Conservation (phyloP, 2,329 filamentous ascomycete genomes). For the Cladosporium sp. region DNA sequence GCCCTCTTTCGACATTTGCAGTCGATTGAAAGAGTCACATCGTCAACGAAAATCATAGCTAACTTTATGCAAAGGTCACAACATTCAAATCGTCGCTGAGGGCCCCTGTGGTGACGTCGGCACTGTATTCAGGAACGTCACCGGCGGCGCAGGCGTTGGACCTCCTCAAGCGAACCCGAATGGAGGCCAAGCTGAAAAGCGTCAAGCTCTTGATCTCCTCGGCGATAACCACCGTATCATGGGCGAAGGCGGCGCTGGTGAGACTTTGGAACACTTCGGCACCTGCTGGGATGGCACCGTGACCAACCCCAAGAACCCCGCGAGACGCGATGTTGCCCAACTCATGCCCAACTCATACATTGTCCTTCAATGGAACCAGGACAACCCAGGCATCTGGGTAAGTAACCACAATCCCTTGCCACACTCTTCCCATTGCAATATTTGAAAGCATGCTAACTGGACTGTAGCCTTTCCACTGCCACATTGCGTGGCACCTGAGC, state of each 20-base stretch:
- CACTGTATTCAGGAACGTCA: not conserved
- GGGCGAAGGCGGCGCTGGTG: slow-evolving; percentile 2
- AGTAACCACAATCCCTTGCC: not conserved
- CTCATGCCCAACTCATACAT: slow-evolving; percentile 30
- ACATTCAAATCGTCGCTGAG: slow-evolving; percentile 42
- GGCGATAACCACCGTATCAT: not conserved
- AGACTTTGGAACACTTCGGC: slow-evolving; percentile 4
- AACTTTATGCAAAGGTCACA: slow-evolving; percentile 35
- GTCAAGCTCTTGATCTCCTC: not conserved
- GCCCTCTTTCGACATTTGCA: not conserved
- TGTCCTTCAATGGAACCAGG: slow-evolving; percentile 33
- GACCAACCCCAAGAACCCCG: slow-evolving; percentile 34
- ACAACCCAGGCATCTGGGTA: slow-evolving; percentile 35
- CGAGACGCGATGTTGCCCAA: slow-evolving; percentile 34
- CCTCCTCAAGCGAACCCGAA: not conserved
- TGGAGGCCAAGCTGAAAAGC: not conserved
- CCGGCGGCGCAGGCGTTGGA: not conserved
- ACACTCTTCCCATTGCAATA: not conserved
- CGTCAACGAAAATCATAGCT: not conserved
- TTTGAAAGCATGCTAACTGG: not conserved
- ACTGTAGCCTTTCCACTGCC: slow-evolving; percentile 19
- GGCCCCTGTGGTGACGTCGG: slow-evolving; percentile 29
- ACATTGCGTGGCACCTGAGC: slow-evolving; percentile 26
- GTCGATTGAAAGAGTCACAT: no score
- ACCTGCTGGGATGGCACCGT: slow-evolving; percentile 37